Percentiles rank a stretch among this genome's conserved stretches.
Evolutionary conservation across 2,329 filamentous ascomycete genomes (phyloP).

Genomic region (Colletotrichum cuscutae): DNA sequence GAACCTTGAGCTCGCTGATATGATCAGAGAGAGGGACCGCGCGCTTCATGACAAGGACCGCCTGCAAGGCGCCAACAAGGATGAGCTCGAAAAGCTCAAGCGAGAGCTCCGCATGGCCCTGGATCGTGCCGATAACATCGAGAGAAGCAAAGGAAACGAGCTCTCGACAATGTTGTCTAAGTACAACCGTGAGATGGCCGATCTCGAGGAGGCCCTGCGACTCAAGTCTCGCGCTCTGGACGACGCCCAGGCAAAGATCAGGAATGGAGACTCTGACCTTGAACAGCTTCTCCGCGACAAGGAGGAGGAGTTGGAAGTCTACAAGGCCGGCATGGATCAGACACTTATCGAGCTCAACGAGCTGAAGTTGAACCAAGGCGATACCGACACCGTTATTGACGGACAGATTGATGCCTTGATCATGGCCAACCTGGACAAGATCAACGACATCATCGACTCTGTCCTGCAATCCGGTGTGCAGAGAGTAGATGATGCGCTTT

Average conservation of each 20-base stretch:
- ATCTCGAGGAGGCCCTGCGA: constrained; percentile 90
- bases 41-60: constrained; percentile 94
- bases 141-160: constrained; percentile 93
- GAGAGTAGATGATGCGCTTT: constrained; percentile 94
- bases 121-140: constrained; percentile 90
- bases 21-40: constrained; percentile 96
- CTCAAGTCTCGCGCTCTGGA: constrained; percentile 90
- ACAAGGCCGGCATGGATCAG: constrained; percentile 98
- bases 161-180: constrained; percentile 93
- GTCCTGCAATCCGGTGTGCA: constrained; percentile 93
- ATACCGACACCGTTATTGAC: constrained; percentile 83
- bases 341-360: constrained; percentile 93
- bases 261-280: constrained; percentile 85
- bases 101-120: constrained; percentile 92
- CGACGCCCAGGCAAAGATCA: constrained; percentile 80
- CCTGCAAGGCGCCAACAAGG: constrained; percentile 84
- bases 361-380: constrained; percentile 78
- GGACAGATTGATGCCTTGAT: constrained; percentile 92
- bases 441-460: constrained; percentile 97
- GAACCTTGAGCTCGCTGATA: constrained; percentile 97
- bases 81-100: constrained; percentile 94
- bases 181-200: constrained; percentile 97
- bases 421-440: constrained; percentile 87
- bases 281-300: constrained; percentile 90
- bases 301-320: constrained; percentile 97